phyloP scores from a whole-genome alignment of 306 rosid genomes.

The Vigna trinervia region DNA sequence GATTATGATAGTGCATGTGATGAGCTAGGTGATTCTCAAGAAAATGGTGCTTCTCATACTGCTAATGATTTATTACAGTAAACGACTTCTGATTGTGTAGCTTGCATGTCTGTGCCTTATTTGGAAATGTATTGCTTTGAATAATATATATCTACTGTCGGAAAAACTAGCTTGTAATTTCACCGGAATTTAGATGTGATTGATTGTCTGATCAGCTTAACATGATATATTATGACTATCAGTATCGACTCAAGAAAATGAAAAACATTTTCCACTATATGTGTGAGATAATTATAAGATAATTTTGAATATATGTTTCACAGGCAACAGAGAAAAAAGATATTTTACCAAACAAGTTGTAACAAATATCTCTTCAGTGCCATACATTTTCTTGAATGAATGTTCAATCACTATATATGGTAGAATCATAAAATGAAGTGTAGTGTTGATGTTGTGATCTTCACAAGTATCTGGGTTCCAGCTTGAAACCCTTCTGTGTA shows the following conservation, averaged over 20 bases:
- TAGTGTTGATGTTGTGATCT: constrained; percentile 12
- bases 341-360: constrained; percentile 2
- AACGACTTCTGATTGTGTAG: background rate
- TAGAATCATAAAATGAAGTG: background rate
- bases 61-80: background rate
- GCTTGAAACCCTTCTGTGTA: constrained; percentile 86
- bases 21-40: constrained; percentile 1
- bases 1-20: constrained; percentile 42
- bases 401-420: constrained; percentile 18
- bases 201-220: background rate
- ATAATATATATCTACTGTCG: too few relatives aligned
- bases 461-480: constrained; percentile 55
- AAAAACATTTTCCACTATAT: background rate
- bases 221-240: background rate
- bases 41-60: constrained; percentile 20
- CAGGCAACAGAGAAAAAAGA: constrained; percentile 4
- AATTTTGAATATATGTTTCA: background rate
- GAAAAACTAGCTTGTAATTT: too few relatives aligned
- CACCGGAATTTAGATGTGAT: background rate
- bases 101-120: background rate
- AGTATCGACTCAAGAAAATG: background rate
- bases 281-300: constrained; percentile 4
- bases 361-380: background rate
- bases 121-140: background rate
- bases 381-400: background rate